Conservation (phyloP, 352 stramenopile genomes). For the Saprolegnia diclina region DNA sequence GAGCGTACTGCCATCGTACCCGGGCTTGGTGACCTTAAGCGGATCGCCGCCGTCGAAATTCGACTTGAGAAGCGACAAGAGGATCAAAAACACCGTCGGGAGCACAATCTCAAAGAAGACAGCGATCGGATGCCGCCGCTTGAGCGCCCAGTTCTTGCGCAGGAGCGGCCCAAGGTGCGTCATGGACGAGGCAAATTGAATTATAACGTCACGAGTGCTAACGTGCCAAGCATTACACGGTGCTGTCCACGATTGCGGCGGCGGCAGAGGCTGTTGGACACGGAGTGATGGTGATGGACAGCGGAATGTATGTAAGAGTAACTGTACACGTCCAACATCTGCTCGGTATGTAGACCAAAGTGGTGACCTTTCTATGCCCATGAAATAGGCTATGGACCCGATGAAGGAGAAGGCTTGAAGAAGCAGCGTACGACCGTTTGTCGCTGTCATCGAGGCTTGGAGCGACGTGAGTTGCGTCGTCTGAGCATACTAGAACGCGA, state of each 20-base stretch:
- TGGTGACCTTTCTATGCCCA: no score
- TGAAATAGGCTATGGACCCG: no score
- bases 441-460: no score
- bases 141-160: conserved; percentile 77
- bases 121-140: conserved; percentile 49
- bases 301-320: no score
- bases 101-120: conserved; percentile 54
- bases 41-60: conserved; percentile 19
- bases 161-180: conserved; percentile 35
- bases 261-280: background rate
- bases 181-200: background rate
- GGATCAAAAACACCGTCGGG: conserved; percentile 53
- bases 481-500: no score
- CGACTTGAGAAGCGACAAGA: conserved; percentile 52
- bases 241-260: background rate
- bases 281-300: no score
- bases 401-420: no score
- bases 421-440: no score
- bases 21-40: background rate
- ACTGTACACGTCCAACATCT: no score
- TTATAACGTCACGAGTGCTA: background rate
- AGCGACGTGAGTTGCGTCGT: no score
- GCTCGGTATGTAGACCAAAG: no score
- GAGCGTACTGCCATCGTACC: background rate
- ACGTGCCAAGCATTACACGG: background rate